A percentile compares a stretch with the other conserved stretches of the same genome.
Conservation (phyloP, 441 rosid genomes). For the Omphalea diandra region DNA sequence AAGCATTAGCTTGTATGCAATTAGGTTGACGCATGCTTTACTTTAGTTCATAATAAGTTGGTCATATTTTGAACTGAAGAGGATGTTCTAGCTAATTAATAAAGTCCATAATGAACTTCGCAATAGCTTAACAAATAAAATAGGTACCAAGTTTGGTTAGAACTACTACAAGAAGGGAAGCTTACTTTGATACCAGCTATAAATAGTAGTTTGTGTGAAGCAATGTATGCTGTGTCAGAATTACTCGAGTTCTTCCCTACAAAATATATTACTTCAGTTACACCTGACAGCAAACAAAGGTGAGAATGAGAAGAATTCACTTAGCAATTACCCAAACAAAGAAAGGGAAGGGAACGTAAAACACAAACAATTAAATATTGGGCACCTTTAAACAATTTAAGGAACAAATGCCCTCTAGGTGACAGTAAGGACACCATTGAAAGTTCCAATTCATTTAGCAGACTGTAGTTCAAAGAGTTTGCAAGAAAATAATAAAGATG, state of each 20-base stretch:
- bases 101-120: not conserved
- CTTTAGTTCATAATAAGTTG: not conserved
- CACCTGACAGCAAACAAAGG: slow-evolving; percentile 69
- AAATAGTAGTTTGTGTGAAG: slow-evolving; percentile 79
- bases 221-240: slow-evolving; percentile 53
- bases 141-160: not conserved
- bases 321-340: not conserved
- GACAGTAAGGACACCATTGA: not conserved
- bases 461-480: not conserved
- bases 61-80: not conserved
- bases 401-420: not conserved
- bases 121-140: not conserved
- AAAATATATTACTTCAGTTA: slow-evolving; percentile 79
- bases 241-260: slow-evolving; percentile 66
- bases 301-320: slow-evolving; percentile 5
- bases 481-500: not conserved
- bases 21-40: not conserved
- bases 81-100: not conserved
- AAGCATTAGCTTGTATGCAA: not conserved
- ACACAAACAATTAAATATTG: not conserved
- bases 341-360: not conserved
- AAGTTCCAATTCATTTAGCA: not conserved
- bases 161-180: slow-evolving; percentile 6
- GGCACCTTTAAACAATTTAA: not conserved
- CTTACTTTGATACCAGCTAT: slow-evolving; percentile 90